Conservation (phyloP, 169 alveolate genomes). For the Nephromyces sp. region DNA sequence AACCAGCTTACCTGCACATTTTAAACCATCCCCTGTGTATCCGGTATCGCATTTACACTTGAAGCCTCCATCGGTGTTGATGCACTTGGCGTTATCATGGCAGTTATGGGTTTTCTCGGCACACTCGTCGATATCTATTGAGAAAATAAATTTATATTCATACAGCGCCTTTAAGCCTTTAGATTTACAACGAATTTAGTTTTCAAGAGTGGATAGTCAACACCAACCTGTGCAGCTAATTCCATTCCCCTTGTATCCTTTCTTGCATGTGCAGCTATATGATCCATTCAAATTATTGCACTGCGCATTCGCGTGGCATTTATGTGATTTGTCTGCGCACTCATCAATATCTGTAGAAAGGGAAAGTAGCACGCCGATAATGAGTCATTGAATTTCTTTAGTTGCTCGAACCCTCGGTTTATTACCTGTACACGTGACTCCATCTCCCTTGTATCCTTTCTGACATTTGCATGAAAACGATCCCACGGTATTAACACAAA, state of each 20-base stretch:
- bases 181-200: no score
- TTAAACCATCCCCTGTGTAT: slow-evolving; percentile 14
- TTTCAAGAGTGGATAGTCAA: no score
- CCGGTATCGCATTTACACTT: slow-evolving; percentile 25
- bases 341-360: slow-evolving; percentile 32
- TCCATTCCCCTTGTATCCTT: slow-evolving; percentile 25
- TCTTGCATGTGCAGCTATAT: slow-evolving; percentile 21
- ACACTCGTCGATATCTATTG: slow-evolving; percentile 26
- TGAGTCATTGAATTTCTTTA: no score
- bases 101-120: slow-evolving; percentile 13
- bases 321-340: slow-evolving; percentile 41
- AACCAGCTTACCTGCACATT: slow-evolving; percentile 23
- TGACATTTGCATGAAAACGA: slow-evolving; percentile 25
- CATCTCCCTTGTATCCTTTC: slow-evolving; percentile 12
- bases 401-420: no score
- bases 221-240: slow-evolving; percentile 26
- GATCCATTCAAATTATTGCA: slow-evolving; percentile 30
- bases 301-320: slow-evolving; percentile 22
- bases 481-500: slow-evolving; percentile 42
- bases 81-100: slow-evolving; percentile 26
- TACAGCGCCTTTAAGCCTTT: no score
- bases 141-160: slow-evolving; percentile 1
- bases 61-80: slow-evolving; percentile 30
- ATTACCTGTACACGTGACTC: slow-evolving; percentile 12
- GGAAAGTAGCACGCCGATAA: no score